Percentiles rank a stretch among this genome's conserved stretches.
phyloP scores from a whole-genome alignment of 768 basidiomycete genomes.

The Agaricus bisporus region DNA sequence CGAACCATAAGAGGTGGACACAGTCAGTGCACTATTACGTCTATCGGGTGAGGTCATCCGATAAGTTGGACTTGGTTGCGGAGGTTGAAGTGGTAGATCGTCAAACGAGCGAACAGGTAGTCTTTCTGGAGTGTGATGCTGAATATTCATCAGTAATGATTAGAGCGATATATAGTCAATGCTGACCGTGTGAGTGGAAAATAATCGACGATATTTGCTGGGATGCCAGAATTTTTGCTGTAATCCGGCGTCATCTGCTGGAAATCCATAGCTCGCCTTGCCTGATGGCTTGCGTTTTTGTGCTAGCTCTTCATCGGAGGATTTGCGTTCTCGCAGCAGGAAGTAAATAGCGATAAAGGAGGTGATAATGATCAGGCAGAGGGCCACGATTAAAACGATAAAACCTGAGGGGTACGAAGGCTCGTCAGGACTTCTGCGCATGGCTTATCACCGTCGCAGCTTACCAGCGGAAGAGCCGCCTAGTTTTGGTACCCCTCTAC shows the following conservation, averaged over 20 bases:
- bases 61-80: neutral
- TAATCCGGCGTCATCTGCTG: neutral
- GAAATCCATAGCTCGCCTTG: neutral
- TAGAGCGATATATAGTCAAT: neutral
- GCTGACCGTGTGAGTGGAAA: neutral
- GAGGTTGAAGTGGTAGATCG: slow-evolving; percentile 1
- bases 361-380: slow-evolving; percentile 47
- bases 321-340: slow-evolving; percentile 47
- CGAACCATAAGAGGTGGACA: neutral
- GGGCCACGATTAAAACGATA: slow-evolving; percentile 51
- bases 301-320: slow-evolving; percentile 27
- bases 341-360: slow-evolving; percentile 49
- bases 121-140: neutral
- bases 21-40: neutral
- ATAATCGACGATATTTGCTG: slow-evolving; percentile 5
- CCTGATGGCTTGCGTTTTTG: neutral
- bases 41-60: neutral
- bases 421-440: neutral
- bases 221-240: slow-evolving; percentile 3
- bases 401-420: slow-evolving; percentile 35
- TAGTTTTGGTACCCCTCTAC: slow-evolving; percentile 37
- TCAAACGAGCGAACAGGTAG: neutral
- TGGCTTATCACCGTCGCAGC: slow-evolving; percentile 12
- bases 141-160: neutral
- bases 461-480: slow-evolving; percentile 44